phyloP scores from a whole-genome alignment of 192 early-diverging fungal genomes.

The Coemansia sp. region DNA sequence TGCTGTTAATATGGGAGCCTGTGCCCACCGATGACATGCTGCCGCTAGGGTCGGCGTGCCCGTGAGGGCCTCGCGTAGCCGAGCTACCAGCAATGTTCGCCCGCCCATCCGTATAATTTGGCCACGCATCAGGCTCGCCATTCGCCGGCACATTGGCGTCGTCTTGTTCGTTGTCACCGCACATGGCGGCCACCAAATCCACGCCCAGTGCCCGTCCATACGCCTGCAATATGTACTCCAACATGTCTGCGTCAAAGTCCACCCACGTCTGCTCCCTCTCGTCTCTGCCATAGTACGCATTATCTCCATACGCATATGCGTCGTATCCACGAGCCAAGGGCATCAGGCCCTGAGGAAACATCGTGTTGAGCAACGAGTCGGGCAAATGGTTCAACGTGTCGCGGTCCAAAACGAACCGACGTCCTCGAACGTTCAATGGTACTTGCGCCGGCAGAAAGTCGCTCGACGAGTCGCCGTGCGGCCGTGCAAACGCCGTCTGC shows the following conservation, averaged over 20 bases:
- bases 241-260: constrained; percentile 56
- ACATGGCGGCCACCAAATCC: constrained; percentile 20
- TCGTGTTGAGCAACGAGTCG: constrained; percentile 52
- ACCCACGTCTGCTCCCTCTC: constrained; percentile 48
- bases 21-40: constrained; percentile 42
- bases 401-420: constrained; percentile 53
- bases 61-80: neutral
- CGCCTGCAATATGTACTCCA: constrained; percentile 51
- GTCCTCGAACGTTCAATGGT: constrained; percentile 47
- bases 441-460: constrained; percentile 45
- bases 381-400: constrained; percentile 54
- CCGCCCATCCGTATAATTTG: constrained; percentile 38
- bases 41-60: constrained; percentile 23
- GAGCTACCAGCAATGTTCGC: constrained; percentile 26
- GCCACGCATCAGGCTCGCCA: constrained; percentile 22
- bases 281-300: constrained; percentile 3
- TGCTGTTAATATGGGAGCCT: constrained; percentile 28
- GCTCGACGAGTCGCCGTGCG: constrained; percentile 41
- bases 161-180: too few relatives aligned
- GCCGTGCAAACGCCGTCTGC: constrained; percentile 57
- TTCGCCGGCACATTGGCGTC: neutral
- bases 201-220: constrained; percentile 38
- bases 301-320: constrained; percentile 15
- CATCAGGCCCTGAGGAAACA: constrained; percentile 50
- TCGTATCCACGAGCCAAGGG: constrained; percentile 32